Conservation (phyloP, 805 yeast genomes). For the Kazachstania viticola region DNA sequence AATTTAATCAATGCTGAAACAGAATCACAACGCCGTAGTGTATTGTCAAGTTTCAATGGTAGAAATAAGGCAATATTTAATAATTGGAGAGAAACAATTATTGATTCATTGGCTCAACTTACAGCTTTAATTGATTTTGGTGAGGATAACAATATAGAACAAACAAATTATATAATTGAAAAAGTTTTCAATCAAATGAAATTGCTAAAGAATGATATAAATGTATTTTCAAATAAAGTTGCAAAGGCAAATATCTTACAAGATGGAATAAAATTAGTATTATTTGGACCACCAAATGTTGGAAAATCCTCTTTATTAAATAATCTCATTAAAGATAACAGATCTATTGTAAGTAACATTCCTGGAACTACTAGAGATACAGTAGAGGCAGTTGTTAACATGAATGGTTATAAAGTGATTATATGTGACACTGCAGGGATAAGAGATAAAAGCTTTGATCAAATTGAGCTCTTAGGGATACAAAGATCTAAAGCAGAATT, state of each 20-base stretch:
- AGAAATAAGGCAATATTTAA: conserved; percentile 41
- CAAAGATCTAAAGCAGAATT: conserved; percentile 57
- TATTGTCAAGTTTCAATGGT: conserved; percentile 65
- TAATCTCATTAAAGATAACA: conserved; percentile 60
- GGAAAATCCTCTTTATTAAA: conserved; percentile 88
- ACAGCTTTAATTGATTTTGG: conserved; percentile 92
- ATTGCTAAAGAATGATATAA: conserved; percentile 35
- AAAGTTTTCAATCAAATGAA: conserved; percentile 36
- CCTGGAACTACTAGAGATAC: conserved; percentile 94
- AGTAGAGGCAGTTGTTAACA: conserved; percentile 68
- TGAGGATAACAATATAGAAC: conserved; percentile 80
- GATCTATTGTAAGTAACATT: conserved; percentile 80
- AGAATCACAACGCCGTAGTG: conserved; percentile 70
- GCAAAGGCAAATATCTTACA: conserved; percentile 50
- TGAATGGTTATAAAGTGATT: conserved; percentile 73
- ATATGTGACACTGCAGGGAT: conserved; percentile 93
- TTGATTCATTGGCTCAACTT: conserved; percentile 57
- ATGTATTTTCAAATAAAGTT: conserved; percentile 32
- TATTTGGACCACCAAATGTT: conserved; percentile 91
- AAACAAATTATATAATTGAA: conserved; percentile 41
- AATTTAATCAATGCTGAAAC: conserved; percentile 91
- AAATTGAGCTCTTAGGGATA: conserved; percentile 72
- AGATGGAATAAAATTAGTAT: conserved; percentile 59
- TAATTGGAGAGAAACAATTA: conserved; percentile 56
- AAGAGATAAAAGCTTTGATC: conserved; percentile 39